Conservation (phyloP, 768 basidiomycete species). For the Tephrocybe sp. region DNA sequence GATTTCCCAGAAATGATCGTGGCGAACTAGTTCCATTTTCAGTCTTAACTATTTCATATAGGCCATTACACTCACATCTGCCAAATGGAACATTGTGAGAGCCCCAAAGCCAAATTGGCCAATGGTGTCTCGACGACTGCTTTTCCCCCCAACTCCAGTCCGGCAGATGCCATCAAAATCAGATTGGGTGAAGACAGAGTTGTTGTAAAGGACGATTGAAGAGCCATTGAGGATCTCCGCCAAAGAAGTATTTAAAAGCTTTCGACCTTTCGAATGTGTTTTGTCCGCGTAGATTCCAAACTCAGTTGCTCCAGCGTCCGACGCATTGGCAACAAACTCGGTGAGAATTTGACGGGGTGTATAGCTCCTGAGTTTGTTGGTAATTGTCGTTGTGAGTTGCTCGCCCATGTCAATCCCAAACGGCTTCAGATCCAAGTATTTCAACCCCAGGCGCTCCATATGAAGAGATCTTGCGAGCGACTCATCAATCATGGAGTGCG, state of each 20-base stretch:
- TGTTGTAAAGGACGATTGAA: conserved; percentile 43
- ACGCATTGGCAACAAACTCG: conserved; percentile 54
- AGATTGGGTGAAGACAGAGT: conserved; percentile 33
- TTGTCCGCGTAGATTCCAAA: conserved; percentile 41
- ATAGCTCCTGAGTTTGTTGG: conserved; percentile 39
- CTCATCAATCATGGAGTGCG: conserved; percentile 30
- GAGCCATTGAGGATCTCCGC: conserved; percentile 29
- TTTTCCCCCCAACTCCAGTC: conserved; percentile 45
- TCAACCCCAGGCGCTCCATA: conserved; percentile 32
- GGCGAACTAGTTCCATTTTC: conserved; percentile 22
- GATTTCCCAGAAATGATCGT: conserved; percentile 29
- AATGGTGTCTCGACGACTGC: conserved; percentile 32
- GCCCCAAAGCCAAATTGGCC: conserved; percentile 53
- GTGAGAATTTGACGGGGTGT: conserved; percentile 38
- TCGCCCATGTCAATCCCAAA: conserved; percentile 39
- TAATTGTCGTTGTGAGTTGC: conserved; percentile 38
- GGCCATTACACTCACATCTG: conserved; percentile 33
- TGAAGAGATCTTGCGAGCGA: conserved; percentile 26
- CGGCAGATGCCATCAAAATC: conserved; percentile 46
- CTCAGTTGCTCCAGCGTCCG: conserved; percentile 43
- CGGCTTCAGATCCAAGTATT: conserved; percentile 24
- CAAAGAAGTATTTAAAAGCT: conserved; percentile 33
- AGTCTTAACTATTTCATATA: background rate
- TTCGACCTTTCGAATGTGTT: background rate
- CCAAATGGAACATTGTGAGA: conserved; percentile 50